Percentiles rank a stretch among this genome's conserved stretches.
These are phyloP conservation scores for Taxillus chinensis DNA, from an alignment of 164 flowering plant genomes.

Conservation along the genomic window DNA sequence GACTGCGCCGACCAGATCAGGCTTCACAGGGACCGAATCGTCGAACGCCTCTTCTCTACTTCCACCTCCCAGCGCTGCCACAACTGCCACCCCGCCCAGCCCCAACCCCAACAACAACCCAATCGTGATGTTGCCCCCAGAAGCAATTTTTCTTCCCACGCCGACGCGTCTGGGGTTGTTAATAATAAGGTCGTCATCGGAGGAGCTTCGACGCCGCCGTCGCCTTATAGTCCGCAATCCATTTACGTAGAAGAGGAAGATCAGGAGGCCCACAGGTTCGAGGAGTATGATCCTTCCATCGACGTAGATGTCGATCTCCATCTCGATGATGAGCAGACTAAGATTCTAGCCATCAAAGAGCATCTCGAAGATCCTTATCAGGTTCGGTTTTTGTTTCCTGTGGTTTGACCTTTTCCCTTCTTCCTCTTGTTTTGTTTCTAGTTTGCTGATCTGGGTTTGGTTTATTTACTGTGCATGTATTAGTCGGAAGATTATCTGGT, in stretches of 20 bases:
- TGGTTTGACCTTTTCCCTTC: background rate
- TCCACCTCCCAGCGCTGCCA: constrained; percentile 22
- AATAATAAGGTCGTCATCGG: constrained; percentile 8
- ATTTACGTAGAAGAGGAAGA: constrained; percentile 16
- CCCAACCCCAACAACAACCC: too few relatives aligned
- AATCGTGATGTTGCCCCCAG: background rate
- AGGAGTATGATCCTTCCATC: constrained; percentile 18
- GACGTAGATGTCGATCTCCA: constrained; percentile 15
- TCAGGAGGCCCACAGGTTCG: constrained; percentile 16
- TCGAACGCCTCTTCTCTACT: constrained; percentile 49
- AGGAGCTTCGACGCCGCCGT: constrained; percentile 6
- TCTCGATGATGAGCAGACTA: constrained; percentile 60
- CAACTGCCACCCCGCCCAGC: constrained; percentile 24
- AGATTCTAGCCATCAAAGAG: constrained; percentile 55
- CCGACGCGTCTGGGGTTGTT: constrained; percentile 6
- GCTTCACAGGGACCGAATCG: constrained; percentile 64
- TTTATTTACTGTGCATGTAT: background rate
- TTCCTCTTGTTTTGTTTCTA: background rate
- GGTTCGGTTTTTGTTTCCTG: constrained; percentile 25
- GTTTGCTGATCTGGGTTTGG: background rate
- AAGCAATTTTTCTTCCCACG: background rate
- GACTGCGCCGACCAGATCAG: constrained; percentile 60
- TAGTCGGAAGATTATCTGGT: constrained; percentile 68
- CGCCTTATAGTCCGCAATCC: constrained; percentile 31
- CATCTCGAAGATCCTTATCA: constrained; percentile 75